Conservation (phyloP, 1,139 yeast species). For the Trichomonascaceae sp. region DNA sequence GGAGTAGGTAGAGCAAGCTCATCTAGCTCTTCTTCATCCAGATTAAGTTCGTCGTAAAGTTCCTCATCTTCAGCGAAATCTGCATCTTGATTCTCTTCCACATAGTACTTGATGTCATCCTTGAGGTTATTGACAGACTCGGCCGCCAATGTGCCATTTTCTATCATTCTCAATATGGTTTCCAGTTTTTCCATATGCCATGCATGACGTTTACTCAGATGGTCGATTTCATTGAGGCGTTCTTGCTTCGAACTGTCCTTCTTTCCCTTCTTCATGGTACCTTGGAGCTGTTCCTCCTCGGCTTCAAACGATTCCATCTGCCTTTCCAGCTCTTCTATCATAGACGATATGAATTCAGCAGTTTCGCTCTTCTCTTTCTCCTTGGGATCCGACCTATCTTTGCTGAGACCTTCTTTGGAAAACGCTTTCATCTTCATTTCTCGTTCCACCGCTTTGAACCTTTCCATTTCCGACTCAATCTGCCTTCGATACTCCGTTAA, state of each 20-base stretch:
- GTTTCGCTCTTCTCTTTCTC: slow-evolving; percentile 77
- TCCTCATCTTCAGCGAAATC: slow-evolving; percentile 95
- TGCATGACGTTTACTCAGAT: slow-evolving; percentile 65
- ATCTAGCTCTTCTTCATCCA: slow-evolving; percentile 55
- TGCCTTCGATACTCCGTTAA: slow-evolving; percentile 73
- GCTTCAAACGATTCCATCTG: slow-evolving; percentile 79
- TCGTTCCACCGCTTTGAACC: slow-evolving; percentile 92
- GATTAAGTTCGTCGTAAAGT: slow-evolving; percentile 79
- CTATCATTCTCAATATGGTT: slow-evolving; percentile 66
- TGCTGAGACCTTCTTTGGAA: slow-evolving; percentile 85
- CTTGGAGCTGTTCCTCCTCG: slow-evolving; percentile 57
- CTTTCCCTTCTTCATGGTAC: slow-evolving; percentile 50
- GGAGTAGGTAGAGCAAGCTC: slow-evolving; percentile 39
- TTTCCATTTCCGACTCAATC: slow-evolving; percentile 85
- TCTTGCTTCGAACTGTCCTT: slow-evolving; percentile 50
- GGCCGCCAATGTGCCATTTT: slow-evolving; percentile 77
- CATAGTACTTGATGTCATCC: slow-evolving; percentile 91
- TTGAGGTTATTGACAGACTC: slow-evolving; percentile 73
- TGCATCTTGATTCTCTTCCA: slow-evolving; percentile 92
- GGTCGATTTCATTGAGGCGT: slow-evolving; percentile 57
- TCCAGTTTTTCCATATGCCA: slow-evolving; percentile 79
- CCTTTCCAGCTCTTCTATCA: slow-evolving; percentile 75
- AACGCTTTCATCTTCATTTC: slow-evolving; percentile 94
- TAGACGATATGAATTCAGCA: slow-evolving; percentile 61
- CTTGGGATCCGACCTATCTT: slow-evolving; percentile 66